Conservation (phyloP, 2,329 filamentous ascomycete species). For the Akanthomyces muscarius region DNA sequence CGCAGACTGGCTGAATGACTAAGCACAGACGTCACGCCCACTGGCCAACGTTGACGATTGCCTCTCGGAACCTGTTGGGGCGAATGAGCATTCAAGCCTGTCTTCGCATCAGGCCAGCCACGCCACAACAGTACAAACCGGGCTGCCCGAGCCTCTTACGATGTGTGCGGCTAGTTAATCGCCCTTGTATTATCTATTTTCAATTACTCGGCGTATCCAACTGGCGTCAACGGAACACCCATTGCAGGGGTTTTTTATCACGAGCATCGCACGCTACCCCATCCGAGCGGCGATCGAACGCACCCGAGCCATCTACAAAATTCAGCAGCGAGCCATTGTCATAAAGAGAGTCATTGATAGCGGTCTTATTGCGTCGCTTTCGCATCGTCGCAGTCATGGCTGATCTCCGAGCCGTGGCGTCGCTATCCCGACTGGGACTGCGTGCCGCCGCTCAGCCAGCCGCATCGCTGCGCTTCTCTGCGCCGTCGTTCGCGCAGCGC, state of each 20-base stretch:
- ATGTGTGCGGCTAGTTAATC: conserved; percentile 8
- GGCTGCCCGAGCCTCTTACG: neutral
- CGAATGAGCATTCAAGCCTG: neutral
- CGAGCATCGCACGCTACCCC: neutral
- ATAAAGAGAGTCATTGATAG: neutral
- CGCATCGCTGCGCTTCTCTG: conserved; percentile 1
- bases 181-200: neutral
- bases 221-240: neutral
- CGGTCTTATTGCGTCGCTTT: neutral
- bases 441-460: conserved; percentile 11
- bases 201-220: neutral
- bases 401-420: conserved; percentile 7
- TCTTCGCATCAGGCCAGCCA: conserved; percentile 7
- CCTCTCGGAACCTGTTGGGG: conserved; percentile 4
- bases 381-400: conserved; percentile 4
- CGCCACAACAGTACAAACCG: neutral
- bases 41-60: conserved; percentile 4
- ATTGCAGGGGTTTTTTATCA: neutral
- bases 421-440: conserved; percentile 14
- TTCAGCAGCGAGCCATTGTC: neutral
- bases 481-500: neutral
- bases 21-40: conserved; percentile 7
- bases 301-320: neutral
- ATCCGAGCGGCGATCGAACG: neutral
- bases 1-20: neutral